Base-by-base conservation (phyloP, 2,329 filamentous ascomycete genomes). In the Tympanopsis confertula region DNA sequence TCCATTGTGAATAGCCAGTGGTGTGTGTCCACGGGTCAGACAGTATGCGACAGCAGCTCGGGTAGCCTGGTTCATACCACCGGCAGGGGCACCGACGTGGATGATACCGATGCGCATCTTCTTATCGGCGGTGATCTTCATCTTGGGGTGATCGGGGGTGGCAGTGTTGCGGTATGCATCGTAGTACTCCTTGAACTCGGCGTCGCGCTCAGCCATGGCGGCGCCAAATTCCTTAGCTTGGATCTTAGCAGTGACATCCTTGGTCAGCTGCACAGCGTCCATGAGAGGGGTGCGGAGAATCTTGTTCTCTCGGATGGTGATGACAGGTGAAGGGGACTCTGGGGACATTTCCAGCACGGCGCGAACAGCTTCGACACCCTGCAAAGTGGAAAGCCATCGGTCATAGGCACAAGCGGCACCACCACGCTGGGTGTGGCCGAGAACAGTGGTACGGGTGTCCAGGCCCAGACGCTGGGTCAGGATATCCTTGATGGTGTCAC, bases 11-110 rank as follows among this genome's bases (percentile, higher is more conserved):
- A 98, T 87, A 14, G 86, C 89, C 50, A 96, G 59, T 3, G 91
- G 85, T 38, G 86, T 86, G 58, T 98, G 91, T n/a, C 91, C 91
- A 41, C 87, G 78, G 33, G 84, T 83, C 41, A 94, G 60, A 57
- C 88, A 96, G 66, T 95, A 95, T 20, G 87, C 86, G 14, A 95
- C 88, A 13, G 86, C 89, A 20, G 86, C 89, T 47, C 91, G 79
- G 15, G 93, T 91, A 30, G 91, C 91, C 19, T 89, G 88, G 61
- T 98, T 98, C 85, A 98, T 96, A 50, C 91, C 91, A 58, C 91
- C 91, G 20, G 91, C 91, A 5, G 91, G 91, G 12, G 91, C 91
- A 51, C 91, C 91, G 18, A 96, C 88, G 51, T 96, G 93, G 60
- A 98, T 86, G 53, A 98, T 94, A 36, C 86, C 91, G 51, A 98